Evolutionary conservation across 306 rosid genomes (phyloP), one percentile per base, ranked within the genome.

Genomic region (Rosa rugosa): DNA sequence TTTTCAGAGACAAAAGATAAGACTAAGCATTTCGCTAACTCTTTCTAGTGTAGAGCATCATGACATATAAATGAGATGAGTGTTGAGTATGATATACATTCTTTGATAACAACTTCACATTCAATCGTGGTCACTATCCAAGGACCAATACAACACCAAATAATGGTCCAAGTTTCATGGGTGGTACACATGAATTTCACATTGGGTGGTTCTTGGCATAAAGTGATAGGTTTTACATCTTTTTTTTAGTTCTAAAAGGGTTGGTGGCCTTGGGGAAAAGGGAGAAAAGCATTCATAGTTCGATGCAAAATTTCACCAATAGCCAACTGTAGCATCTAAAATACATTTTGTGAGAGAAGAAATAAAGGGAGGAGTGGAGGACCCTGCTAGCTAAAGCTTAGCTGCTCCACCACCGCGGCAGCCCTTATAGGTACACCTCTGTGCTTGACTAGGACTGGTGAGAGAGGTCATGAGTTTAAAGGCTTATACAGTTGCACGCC

Each of bases 171-270:
- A 41, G 73, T 11, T 38, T 20, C 16, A 46, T 36, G n/a, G 22
- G 11, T 6, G 45, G 69, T 10, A 44, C 54, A 65, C 12, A 72
- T 67, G 69, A 69, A 23, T 9, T 44, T 27, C 59, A 60, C 68
- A 84, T 86, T 71, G 76, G 82, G 77, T 80, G 82, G 74, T 78
- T 77, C 79, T 87, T 38, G 75, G 81, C 83, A 84, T 64, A 83
- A 71, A 80, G 42, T 79, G 69, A 69, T 66, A 73, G 54, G 79
- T 70, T 73, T 59, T 63, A 38, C 17, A 40, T 60, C 49, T 49
- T 46, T 72, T 12, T 31, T 72, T 12, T 31, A 46, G 63, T 76
- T 75, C 77, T 54, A 64, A 86, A 85, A 66, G 80, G 53, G 72
- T 31, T 36, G 51, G 80, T 10, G 79, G 73, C 71, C 59, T 77